These are phyloP conservation scores for Leonotis leonurus DNA, from an alignment of 257 asterid species.

Conservation along the genomic window DNA sequence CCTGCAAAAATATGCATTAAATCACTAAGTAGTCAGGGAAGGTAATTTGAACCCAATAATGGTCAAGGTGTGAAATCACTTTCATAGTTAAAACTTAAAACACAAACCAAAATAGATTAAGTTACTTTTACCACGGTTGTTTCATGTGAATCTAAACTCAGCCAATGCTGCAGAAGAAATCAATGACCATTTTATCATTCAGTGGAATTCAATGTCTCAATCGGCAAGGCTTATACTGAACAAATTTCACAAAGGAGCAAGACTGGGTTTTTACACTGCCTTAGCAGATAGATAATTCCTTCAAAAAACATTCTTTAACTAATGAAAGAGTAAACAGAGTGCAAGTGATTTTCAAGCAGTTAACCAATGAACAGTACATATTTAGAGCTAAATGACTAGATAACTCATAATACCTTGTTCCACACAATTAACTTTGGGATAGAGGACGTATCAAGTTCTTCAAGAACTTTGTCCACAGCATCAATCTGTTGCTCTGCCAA, in stretches of 20 bases:
- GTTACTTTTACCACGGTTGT: background rate
- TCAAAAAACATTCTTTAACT: background rate
- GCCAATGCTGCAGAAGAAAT: background rate
- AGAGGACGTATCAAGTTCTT: slow-evolving; percentile 69
- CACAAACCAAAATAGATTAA: background rate
- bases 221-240: slow-evolving; percentile 4
- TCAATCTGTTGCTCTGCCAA: slow-evolving; percentile 80
- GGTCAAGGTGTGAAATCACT: background rate
- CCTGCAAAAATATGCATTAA: slow-evolving; percentile 38
- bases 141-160: background rate
- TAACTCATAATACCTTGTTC: slow-evolving; percentile 66
- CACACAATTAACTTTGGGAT: slow-evolving; percentile 80
- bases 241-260: background rate
- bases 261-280: background rate
- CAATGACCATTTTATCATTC: background rate
- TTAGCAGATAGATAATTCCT: background rate
- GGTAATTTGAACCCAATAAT: slow-evolving; percentile 1
- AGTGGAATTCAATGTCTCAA: background rate
- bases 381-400: background rate
- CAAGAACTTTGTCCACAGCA: slow-evolving; percentile 92
- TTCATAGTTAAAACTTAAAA: background rate
- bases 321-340: background rate
- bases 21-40: background rate
- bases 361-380: background rate
- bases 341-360: background rate